A percentile compares a stretch with the other conserved stretches of the same genome.
Conservation (phyloP, 2,329 filamentous ascomycete species). For the Verticillium tricorpus region DNA sequence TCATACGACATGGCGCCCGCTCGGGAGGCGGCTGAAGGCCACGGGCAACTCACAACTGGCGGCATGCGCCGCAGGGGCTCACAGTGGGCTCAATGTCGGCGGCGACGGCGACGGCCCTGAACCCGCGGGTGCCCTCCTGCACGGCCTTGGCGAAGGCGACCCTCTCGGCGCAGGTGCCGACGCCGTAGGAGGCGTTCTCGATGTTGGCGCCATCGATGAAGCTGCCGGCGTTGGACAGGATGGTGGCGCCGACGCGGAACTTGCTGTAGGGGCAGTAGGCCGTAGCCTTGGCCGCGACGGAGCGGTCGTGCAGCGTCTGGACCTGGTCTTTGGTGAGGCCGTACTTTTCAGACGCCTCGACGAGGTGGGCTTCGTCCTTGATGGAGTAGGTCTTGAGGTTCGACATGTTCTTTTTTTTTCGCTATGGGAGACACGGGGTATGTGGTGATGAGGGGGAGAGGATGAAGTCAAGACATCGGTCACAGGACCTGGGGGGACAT, state of each 20-base stretch:
- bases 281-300: slow-evolving; percentile 65
- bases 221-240: slow-evolving; percentile 54
- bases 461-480: background rate
- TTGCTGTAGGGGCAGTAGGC: slow-evolving; percentile 93
- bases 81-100: slow-evolving; percentile 69
- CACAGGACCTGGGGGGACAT: background rate
- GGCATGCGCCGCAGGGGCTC: slow-evolving; percentile 91
- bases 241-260: slow-evolving; percentile 82
- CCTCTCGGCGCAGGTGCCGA: slow-evolving; percentile 92
- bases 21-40: background rate
- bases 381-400: slow-evolving; percentile 17
- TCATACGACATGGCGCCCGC: background rate
- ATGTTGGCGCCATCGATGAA: slow-evolving; percentile 78
- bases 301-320: slow-evolving; percentile 54
- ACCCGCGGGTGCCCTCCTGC: slow-evolving; percentile 48
- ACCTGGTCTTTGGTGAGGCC: slow-evolving; percentile 61
- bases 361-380: slow-evolving; percentile 14
- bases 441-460: background rate
- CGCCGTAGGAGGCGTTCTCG: slow-evolving; percentile 89
- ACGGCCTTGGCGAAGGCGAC: slow-evolving; percentile 83
- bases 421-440: background rate
- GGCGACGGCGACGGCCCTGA: slow-evolving; percentile 79
- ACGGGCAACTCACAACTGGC: slow-evolving; percentile 69
- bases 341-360: slow-evolving; percentile 31
- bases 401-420: slow-evolving; percentile 4